A percentile compares a stretch with the other conserved stretches of the same genome.
These are phyloP conservation scores for Saraca asoca DNA, from an alignment of 331 rosid genomes.

Conservation along the genomic window DNA sequence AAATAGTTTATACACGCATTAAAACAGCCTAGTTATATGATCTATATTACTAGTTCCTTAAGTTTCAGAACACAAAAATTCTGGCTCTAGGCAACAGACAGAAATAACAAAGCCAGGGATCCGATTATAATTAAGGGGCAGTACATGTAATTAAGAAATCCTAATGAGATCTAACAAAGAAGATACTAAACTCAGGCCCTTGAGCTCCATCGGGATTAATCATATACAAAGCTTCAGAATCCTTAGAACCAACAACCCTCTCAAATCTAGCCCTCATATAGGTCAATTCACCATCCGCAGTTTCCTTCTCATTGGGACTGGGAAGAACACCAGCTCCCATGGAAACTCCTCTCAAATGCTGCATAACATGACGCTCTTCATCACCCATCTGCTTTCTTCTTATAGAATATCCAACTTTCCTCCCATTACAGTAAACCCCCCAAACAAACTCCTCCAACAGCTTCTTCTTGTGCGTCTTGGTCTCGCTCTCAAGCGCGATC, in stretches of 20 bases:
- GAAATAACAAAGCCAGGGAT: no score
- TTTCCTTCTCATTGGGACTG: constrained; percentile 48
- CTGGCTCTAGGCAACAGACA: no score
- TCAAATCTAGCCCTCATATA: constrained; percentile 87
- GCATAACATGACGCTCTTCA: constrained; percentile 89
- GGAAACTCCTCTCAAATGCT: constrained; percentile 84
- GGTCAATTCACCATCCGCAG: constrained; percentile 75
- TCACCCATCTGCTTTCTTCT: constrained; percentile 77
- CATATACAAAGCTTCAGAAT: constrained; percentile 85
- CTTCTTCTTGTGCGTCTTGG: constrained; percentile 74
- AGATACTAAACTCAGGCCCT: constrained; percentile 84
- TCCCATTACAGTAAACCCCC: constrained; percentile 93
- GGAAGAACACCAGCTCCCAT: constrained; percentile 99
- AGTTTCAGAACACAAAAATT: no score
- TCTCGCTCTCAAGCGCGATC: constrained; percentile 89
- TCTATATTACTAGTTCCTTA: no score
- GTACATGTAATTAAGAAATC: background rate
- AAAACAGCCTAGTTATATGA: no score
- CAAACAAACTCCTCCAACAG: constrained; percentile 80
- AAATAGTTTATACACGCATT: no score
- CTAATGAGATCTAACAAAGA: constrained; percentile 76
- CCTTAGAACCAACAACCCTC: constrained; percentile 84
- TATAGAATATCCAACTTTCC: constrained; percentile 82
- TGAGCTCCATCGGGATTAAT: constrained; percentile 80
- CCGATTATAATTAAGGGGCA: no score